Percentiles rank a stretch among this genome's conserved stretches.
phyloP scores from a whole-genome alignment of 257 asterid species.

The Przewalskia tangutica region DNA sequence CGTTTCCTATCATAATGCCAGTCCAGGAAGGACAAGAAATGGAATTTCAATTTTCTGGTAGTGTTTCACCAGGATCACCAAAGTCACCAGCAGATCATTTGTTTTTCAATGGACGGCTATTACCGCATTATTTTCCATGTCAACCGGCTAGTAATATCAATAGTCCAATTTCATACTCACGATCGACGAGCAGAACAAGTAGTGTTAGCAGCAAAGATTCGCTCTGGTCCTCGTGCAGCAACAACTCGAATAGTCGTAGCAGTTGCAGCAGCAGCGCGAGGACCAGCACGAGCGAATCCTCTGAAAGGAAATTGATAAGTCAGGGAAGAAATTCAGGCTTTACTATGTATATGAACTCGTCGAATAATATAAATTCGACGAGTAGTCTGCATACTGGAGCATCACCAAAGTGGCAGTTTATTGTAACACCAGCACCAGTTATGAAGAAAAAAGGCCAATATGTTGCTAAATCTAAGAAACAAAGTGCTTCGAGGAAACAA shows the following conservation, averaged over 20 bases:
- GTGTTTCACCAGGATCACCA: slow-evolving; percentile 30
- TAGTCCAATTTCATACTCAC: slow-evolving; percentile 19
- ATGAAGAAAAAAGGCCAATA: slow-evolving; percentile 21
- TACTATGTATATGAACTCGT: not conserved
- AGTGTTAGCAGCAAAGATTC: slow-evolving; percentile 54
- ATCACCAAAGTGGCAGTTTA: slow-evolving; percentile 59
- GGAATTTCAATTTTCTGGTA: slow-evolving; percentile 37
- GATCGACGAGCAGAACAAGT: slow-evolving; percentile 63
- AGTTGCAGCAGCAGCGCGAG: slow-evolving; percentile 66
- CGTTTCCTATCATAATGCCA: slow-evolving; percentile 31
- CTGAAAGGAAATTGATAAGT: slow-evolving; percentile 8
- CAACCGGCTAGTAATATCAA: slow-evolving; percentile 11
- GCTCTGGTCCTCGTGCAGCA: slow-evolving; percentile 57
- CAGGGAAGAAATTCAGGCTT: slow-evolving; percentile 6
- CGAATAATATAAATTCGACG: slow-evolving; percentile 5
- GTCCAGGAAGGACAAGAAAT: slow-evolving; percentile 6
- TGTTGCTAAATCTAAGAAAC: slow-evolving; percentile 27
- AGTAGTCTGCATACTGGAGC: slow-evolving; percentile 18
- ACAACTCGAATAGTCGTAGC: slow-evolving; percentile 53
- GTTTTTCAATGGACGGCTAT: slow-evolving; percentile 57
- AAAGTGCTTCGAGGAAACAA: slow-evolving; percentile 2
- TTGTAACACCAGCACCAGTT: slow-evolving; percentile 40
- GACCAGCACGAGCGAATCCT: slow-evolving; percentile 47
- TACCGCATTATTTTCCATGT: slow-evolving; percentile 60
- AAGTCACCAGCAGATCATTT: slow-evolving; percentile 70